These are phyloP conservation scores for Neoarthrinium moseri DNA, from an alignment of 2,329 filamentous ascomycete genomes.

Conservation along the genomic window DNA sequence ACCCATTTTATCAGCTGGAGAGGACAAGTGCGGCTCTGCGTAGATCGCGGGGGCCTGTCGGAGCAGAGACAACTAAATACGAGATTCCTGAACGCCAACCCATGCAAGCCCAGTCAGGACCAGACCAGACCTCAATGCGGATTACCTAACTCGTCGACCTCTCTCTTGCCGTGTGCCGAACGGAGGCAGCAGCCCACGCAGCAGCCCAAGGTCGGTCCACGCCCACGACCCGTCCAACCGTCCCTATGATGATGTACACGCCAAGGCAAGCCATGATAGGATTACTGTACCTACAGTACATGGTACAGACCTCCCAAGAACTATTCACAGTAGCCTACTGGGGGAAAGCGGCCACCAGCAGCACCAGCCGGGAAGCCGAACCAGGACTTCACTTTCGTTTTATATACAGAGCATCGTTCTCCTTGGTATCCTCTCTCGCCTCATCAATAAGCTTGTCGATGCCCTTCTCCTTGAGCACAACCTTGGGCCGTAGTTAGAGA, in stretches of 20 bases:
- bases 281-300: no score
- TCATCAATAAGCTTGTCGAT: conserved; percentile 94
- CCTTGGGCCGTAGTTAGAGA: conserved; percentile 48
- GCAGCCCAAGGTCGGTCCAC: no score
- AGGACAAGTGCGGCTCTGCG: conserved; percentile 5
- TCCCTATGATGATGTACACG: not conserved
- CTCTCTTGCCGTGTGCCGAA: not conserved
- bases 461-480: conserved; percentile 80
- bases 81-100: conserved; percentile 10
- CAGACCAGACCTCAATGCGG: no score
- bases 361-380: no score
- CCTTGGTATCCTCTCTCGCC: conserved; percentile 82
- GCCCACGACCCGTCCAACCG: not conserved
- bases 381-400: conserved; percentile 41
- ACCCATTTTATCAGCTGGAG: not conserved
- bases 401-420: conserved; percentile 76
- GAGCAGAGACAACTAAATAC: conserved; percentile 10
- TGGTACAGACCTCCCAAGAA: no score
- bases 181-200: no score
- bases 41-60: conserved; percentile 1
- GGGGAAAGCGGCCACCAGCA: no score
- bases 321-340: no score
- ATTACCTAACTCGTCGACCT: not conserved
- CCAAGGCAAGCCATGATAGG: no score
- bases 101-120: no score